Conservation (phyloP, 2,329 filamentous ascomycete species). For the Phyllosticta citrichinensis region DNA sequence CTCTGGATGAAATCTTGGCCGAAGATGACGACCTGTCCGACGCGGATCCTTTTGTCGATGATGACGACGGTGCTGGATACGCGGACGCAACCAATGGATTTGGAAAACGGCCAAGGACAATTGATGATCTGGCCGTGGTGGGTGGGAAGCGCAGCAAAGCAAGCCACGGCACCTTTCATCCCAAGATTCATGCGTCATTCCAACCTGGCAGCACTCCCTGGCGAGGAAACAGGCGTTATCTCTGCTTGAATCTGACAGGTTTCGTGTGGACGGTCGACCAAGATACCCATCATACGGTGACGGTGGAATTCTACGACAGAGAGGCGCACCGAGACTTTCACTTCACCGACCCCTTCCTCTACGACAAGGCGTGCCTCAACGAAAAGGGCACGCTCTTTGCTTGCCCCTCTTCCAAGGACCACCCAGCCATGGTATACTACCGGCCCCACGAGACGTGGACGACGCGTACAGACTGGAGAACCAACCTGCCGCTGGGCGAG, state of each 20-base stretch:
- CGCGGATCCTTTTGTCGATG: conserved; percentile 77
- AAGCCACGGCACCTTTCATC: conserved; percentile 39
- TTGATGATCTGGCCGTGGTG: conserved; percentile 31
- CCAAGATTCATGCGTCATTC: conserved; percentile 72
- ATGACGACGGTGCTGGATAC: conserved; percentile 93
- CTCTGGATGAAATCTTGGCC: conserved; percentile 72
- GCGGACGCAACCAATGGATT: conserved; percentile 49
- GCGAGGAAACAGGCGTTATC: conserved; percentile 86
- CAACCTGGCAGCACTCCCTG: conserved; percentile 93
- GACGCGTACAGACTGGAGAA: conserved; percentile 79
- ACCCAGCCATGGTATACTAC: conserved; percentile 83
- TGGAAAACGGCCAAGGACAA: conserved; percentile 50
- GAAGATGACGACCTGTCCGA: conserved; percentile 46
- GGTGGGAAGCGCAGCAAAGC: conserved; percentile 43
- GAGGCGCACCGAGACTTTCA: conserved; percentile 90
- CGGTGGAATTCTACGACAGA: conserved; percentile 94
- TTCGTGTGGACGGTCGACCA: conserved; percentile 97
- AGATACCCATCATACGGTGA: conserved; percentile 78
- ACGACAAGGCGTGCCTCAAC: conserved; percentile 88
- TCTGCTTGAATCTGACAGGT: conserved; percentile 86
- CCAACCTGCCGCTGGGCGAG: conserved; percentile 77
- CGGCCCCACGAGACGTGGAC: conserved; percentile 97
- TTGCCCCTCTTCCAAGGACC: conserved; percentile 52
- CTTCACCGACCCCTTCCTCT: conserved; percentile 91
- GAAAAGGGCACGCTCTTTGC: conserved; percentile 80